Conservation (phyloP, 345 rosid species). For the Boechera stricta region DNA sequence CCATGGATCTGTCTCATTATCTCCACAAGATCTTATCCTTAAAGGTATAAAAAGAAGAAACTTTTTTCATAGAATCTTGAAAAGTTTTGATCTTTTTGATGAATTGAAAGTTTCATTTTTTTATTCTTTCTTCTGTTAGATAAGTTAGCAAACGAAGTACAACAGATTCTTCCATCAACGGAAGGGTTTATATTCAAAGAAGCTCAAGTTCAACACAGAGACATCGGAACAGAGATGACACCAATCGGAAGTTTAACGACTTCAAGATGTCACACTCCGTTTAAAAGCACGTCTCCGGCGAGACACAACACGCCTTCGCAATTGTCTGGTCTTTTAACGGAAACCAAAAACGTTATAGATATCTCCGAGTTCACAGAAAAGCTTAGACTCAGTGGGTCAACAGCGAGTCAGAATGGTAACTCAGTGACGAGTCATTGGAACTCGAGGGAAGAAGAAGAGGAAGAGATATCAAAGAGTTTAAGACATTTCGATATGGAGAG, state of each 20-base stretch:
- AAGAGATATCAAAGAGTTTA: slow-evolving; percentile 83
- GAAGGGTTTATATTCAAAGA: slow-evolving; percentile 77
- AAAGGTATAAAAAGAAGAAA: slow-evolving; percentile 56
- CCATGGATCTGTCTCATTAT: slow-evolving; percentile 52
- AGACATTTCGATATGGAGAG: slow-evolving; percentile 72
- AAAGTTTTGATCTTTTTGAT: slow-evolving; percentile 22
- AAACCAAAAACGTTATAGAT: slow-evolving; percentile 54
- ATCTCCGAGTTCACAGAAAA: slow-evolving; percentile 68
- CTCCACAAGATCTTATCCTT: slow-evolving; percentile 57
- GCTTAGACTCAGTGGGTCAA: slow-evolving; percentile 58
- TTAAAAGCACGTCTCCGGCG: slow-evolving; percentile 73
- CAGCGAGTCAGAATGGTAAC: slow-evolving; percentile 52
- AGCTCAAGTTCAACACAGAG: slow-evolving; percentile 59
- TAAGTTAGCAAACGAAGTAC: slow-evolving; percentile 76
- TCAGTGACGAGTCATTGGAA: slow-evolving; percentile 78
- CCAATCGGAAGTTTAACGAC: slow-evolving; percentile 79
- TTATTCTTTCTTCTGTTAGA: slow-evolving; percentile 52
- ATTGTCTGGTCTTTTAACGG: slow-evolving; percentile 82
- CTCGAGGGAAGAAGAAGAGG: slow-evolving; percentile 93
- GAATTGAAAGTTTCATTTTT: neutral
- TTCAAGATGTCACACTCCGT: slow-evolving; percentile 88
- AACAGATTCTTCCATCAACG: slow-evolving; percentile 66
- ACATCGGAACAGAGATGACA: slow-evolving; percentile 92
- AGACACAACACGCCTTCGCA: slow-evolving; percentile 91
- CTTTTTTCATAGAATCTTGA: slow-evolving; percentile 8